These are phyloP conservation scores for Phytophthora palmivora DNA, from an alignment of 352 stramenopile species.

Conservation along the genomic window DNA sequence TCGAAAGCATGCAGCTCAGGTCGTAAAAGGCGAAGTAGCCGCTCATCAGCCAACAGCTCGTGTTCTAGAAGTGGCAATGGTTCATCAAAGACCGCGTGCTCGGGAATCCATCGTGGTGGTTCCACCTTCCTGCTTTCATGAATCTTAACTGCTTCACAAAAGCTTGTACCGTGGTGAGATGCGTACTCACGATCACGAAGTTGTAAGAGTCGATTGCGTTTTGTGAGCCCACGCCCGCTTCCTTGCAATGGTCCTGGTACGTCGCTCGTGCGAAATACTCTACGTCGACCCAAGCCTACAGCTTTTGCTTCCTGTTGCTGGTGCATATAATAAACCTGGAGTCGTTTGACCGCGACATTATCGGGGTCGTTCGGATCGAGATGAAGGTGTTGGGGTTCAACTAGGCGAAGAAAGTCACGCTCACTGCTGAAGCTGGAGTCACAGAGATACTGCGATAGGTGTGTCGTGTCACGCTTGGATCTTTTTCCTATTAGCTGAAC, in stretches of 20 bases:
- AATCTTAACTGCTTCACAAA: slow-evolving; percentile 33
- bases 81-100: slow-evolving; percentile 61
- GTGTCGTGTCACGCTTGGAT: slow-evolving; percentile 9
- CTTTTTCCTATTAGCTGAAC: slow-evolving; percentile 33
- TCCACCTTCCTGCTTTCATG: slow-evolving; percentile 33
- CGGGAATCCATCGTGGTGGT: slow-evolving; percentile 27
- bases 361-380: slow-evolving; percentile 84
- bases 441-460: slow-evolving; percentile 31
- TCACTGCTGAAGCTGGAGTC: slow-evolving; percentile 60
- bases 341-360: slow-evolving; percentile 55
- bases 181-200: slow-evolving; percentile 61
- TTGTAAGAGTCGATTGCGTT: slow-evolving; percentile 68
- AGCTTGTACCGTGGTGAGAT: slow-evolving; percentile 54
- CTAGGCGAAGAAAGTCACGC: slow-evolving; percentile 64
- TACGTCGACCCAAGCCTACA: slow-evolving; percentile 24
- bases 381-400: slow-evolving; percentile 36
- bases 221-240: slow-evolving; percentile 50
- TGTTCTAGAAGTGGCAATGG: slow-evolving; percentile 70
- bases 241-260: slow-evolving; percentile 15
- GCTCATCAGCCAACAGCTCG: slow-evolving; percentile 64
- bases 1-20: slow-evolving; percentile 72
- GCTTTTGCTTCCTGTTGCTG: slow-evolving; percentile 51
- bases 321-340: slow-evolving; percentile 44
- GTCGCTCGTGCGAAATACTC: slow-evolving; percentile 36
- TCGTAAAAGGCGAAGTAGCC: slow-evolving; percentile 66